These are phyloP conservation scores for Pichia sp. DNA, from an alignment of 1,139 yeast species.

Conservation along the genomic window DNA sequence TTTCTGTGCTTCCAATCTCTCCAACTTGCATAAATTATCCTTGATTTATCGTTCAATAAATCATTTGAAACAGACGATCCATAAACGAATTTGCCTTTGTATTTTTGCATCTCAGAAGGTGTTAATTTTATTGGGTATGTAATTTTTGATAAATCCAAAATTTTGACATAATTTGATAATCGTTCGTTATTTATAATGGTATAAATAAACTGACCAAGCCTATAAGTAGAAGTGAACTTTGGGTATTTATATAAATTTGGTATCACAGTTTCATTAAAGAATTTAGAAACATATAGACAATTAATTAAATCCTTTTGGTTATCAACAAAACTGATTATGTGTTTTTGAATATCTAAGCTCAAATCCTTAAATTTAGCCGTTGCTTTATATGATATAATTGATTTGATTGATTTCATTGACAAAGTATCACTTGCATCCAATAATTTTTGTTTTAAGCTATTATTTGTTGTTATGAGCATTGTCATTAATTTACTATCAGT, in stretches of 20 bases:
- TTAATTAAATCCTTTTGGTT: constrained; percentile 31
- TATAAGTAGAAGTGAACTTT: constrained; percentile 55
- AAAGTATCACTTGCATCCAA: constrained; percentile 26
- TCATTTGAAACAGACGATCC: constrained; percentile 13
- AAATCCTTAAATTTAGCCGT: constrained; percentile 21
- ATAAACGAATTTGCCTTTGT: constrained; percentile 18
- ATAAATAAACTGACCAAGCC: constrained; percentile 73
- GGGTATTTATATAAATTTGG: constrained; percentile 51
- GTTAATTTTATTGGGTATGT: constrained; percentile 40
- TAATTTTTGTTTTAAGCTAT: constrained; percentile 22
- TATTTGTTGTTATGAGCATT: constrained; percentile 21
- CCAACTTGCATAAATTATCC: constrained; percentile 57
- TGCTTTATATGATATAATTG: background rate
- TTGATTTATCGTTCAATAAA: constrained; percentile 10
- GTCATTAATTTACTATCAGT: constrained; percentile 19
- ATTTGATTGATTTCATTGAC: constrained; percentile 21
- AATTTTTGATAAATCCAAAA: constrained; percentile 51
- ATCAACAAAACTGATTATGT: constrained; percentile 20
- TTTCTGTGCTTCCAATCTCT: constrained; percentile 78
- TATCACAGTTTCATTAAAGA: constrained; percentile 47
- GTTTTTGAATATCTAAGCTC: constrained; percentile 29
- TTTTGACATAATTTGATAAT: constrained; percentile 50
- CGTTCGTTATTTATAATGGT: constrained; percentile 48
- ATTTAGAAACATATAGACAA: constrained; percentile 45
- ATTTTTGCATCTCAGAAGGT: constrained; percentile 23